A percentile compares a stretch with the other conserved stretches of the same genome.
phyloP scores from a whole-genome alignment of 148 eudicot genomes.

The Arbutus unedo region DNA sequence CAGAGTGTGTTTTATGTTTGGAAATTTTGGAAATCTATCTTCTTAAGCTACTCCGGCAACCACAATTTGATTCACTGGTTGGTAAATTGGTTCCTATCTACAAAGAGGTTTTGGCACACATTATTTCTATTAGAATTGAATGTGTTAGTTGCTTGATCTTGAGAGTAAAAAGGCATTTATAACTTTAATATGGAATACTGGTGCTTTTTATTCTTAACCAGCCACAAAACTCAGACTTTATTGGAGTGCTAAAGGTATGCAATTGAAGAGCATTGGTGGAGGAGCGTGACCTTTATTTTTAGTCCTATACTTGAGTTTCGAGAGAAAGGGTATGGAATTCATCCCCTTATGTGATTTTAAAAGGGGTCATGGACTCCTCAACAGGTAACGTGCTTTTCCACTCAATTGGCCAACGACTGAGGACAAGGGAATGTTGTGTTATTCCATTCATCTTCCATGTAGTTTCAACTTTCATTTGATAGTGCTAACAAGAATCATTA shows the following conservation, averaged over 20 bases:
- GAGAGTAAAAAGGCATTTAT: neutral
- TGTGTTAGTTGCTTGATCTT: neutral
- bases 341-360: neutral
- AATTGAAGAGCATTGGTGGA: neutral
- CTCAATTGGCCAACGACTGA: neutral
- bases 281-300: neutral
- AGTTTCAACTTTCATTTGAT: neutral
- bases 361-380: neutral
- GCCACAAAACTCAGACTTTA: neutral
- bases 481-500: neutral
- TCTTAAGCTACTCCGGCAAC: neutral
- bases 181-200: neutral
- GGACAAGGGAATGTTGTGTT: neutral
- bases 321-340: neutral
- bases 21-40: neutral
- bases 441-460: too few species aligned
- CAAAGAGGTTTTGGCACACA: neutral
- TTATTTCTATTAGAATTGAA: neutral
- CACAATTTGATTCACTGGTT: too few species aligned
- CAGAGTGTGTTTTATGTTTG: neutral
- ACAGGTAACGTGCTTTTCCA: neutral
- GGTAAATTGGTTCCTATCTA: neutral
- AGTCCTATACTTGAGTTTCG: neutral
- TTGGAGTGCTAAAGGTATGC: neutral
- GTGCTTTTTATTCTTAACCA: neutral